Conservation (phyloP, 371 early-diverging fungal genomes). For the Saksenaea vasiformis region DNA sequence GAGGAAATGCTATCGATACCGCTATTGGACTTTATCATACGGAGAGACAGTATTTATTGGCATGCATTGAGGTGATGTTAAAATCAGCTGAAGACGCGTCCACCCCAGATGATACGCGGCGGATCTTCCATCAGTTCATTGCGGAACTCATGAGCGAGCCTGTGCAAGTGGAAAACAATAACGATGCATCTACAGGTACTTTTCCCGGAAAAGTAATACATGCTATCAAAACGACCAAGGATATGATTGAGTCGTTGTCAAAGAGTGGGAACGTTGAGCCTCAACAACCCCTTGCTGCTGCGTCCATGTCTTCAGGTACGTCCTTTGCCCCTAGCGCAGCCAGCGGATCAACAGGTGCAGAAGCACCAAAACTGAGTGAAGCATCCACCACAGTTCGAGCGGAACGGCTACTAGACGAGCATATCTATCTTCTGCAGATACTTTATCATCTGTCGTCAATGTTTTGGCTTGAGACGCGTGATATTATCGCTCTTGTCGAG, state of each 20-base stretch:
- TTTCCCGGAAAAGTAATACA: slow-evolving; percentile 23
- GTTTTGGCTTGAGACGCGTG: slow-evolving; percentile 50
- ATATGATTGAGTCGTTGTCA: slow-evolving; percentile 18
- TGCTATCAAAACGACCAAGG: slow-evolving; percentile 26
- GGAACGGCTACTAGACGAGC: slow-evolving; percentile 55
- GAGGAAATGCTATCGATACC: slow-evolving; percentile 45
- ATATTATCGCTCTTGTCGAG: slow-evolving; percentile 55
- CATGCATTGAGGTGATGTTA: slow-evolving; percentile 64
- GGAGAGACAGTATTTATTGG: slow-evolving; percentile 68
- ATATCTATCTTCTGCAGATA: slow-evolving; percentile 56
- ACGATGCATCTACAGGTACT: slow-evolving; percentile 6
- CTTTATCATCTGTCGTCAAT: slow-evolving; percentile 56
- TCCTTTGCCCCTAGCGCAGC: not conserved
- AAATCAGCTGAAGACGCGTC: slow-evolving; percentile 50
- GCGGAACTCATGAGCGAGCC: slow-evolving; percentile 19
- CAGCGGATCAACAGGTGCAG: not conserved
- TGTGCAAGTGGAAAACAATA: not conserved
- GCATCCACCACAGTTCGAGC: slow-evolving; percentile 35
- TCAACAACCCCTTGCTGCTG: slow-evolving; percentile 10
- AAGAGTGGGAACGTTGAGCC: slow-evolving; percentile 12
- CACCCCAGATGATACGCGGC: slow-evolving; percentile 53
- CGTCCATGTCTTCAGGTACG: not conserved
- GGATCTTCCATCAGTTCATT: slow-evolving; percentile 31
- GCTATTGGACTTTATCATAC: slow-evolving; percentile 73
- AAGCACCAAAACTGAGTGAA: slow-evolving; percentile 4